These are phyloP conservation scores for Cryphonectria radicalis DNA, from an alignment of 2,329 filamentous ascomycete species.

Conservation along the genomic window DNA sequence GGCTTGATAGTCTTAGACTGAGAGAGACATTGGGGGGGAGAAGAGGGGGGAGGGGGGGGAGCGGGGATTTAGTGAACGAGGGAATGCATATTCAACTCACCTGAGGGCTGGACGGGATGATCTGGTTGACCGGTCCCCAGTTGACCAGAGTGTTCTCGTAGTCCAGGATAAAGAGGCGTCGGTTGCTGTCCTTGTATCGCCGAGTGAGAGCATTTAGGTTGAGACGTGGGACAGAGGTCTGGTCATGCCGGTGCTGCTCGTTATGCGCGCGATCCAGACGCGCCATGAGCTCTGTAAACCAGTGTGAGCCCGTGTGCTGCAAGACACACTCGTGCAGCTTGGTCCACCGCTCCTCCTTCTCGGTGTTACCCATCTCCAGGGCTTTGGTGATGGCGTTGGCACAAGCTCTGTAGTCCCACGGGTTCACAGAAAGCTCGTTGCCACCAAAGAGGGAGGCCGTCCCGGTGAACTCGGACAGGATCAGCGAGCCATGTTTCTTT, in stretches of 20 bases:
- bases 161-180: conserved; percentile 85
- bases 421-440: conserved; percentile 84
- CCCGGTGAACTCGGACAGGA: conserved; percentile 93
- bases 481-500: conserved; percentile 86
- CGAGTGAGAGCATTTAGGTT: conserved; percentile 67
- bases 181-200: conserved; percentile 67
- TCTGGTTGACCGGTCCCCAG: conserved; percentile 82
- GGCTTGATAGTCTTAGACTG: conserved; percentile 7
- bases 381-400: conserved; percentile 84
- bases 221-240: conserved; percentile 83
- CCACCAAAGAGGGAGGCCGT: conserved; percentile 84
- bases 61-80: neutral
- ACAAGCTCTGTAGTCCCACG: conserved; percentile 91
- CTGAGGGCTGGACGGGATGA: conserved; percentile 82
- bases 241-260: conserved; percentile 83
- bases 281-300: conserved; percentile 77
- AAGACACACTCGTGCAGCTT: conserved; percentile 75
- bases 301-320: conserved; percentile 81
- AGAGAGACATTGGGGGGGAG: neutral
- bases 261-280: conserved; percentile 77
- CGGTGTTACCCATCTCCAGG: conserved; percentile 76
- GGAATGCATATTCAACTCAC: conserved; percentile 37
- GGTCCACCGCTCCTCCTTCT: conserved; percentile 76
- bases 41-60: neutral
- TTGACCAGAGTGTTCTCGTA: conserved; percentile 92